Base-by-base conservation (phyloP, 495 filamentous ascomycete species). In the Immersiella caudata region DNA sequence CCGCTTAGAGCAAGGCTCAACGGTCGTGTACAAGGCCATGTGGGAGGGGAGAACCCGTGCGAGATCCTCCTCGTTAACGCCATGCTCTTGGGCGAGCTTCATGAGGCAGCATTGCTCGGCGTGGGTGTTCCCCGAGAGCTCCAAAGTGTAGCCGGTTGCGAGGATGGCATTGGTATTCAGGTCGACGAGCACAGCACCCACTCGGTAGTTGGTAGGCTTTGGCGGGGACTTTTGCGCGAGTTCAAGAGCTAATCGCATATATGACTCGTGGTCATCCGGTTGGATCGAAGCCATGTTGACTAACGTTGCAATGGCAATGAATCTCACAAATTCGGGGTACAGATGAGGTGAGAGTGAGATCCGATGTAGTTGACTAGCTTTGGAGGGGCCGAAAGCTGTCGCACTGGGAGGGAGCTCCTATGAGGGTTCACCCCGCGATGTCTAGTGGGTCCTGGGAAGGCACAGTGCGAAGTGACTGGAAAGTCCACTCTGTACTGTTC, bases 61-160 rank as follows among this genome's bases (percentile, higher is more conserved):
- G 14, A 93, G 80, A 14, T 79, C 69, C 22, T 86, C 86, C 60
- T 91, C 88, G 0, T 81, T 35, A 9, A 90, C 77, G 50, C 68
- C 76, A 59, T 79, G 71, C 57, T 76, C 71, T 60, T 76, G 71
- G n/a, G 88, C 84, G 26, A 90, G 84, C 76, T 99, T 98, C 49
- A 86, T 77, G 60, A 99, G 86, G 74, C 91, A 94, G 81, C 88
- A 92, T 81, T 99, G 93, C 72, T 99, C 95, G 6, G 95, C 95
- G 70, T 99, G 95, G 0, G 93, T 97, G 83, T 99, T 99, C 16
- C 94, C 95, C 0, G 87, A 84, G 12, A 95, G 87, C 74, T 98
- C 94, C 69, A 97, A 85, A 8, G 94, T 96, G 82, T 94, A 97
- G 60, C 94, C 93, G 1, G 92, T 94, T 1, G 91, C 86, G 50